Conservation (phyloP, 1,139 yeast species). For the Waltiozyma sp. region DNA sequence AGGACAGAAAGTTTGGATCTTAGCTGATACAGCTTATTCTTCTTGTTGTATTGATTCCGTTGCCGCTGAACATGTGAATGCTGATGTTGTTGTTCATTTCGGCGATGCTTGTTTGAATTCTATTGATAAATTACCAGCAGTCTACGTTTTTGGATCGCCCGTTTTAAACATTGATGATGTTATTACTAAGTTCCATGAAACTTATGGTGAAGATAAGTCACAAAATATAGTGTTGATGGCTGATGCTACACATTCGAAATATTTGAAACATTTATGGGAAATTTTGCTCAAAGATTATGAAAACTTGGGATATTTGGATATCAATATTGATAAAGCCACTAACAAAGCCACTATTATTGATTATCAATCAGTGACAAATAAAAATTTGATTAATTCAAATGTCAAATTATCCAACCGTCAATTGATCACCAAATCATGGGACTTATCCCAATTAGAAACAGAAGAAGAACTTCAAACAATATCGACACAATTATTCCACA, state of each 20-base stretch:
- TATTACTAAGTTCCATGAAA: conserved; percentile 26
- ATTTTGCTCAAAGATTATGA: conserved; percentile 26
- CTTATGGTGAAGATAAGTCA: conserved; percentile 25
- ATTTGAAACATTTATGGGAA: conserved; percentile 27
- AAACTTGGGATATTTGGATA: conserved; percentile 39
- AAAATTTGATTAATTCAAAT: conserved; percentile 10
- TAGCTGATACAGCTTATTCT: conserved; percentile 94
- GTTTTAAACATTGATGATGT: conserved; percentile 29
- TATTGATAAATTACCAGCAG: conserved; percentile 58
- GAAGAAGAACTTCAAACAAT: neutral
- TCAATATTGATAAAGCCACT: conserved; percentile 25
- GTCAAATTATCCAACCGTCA: conserved; percentile 7
- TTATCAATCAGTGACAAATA: conserved; percentile 22
- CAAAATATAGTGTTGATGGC: conserved; percentile 51
- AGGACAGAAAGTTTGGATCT: conserved; percentile 43
- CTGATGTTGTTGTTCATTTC: conserved; percentile 81
- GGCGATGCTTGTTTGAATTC: conserved; percentile 92
- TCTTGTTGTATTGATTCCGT: conserved; percentile 96
- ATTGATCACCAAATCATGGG: conserved; percentile 4
- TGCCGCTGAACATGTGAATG: conserved; percentile 86
- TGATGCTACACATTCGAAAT: conserved; percentile 46
- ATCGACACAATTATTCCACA: conserved; percentile 42
- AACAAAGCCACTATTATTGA: conserved; percentile 32
- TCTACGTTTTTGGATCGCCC: conserved; percentile 70
- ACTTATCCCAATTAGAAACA: conserved; percentile 22